phyloP scores from a whole-genome alignment of 2,329 filamentous ascomycete species.

The Hymenoscyphus salicellus region DNA sequence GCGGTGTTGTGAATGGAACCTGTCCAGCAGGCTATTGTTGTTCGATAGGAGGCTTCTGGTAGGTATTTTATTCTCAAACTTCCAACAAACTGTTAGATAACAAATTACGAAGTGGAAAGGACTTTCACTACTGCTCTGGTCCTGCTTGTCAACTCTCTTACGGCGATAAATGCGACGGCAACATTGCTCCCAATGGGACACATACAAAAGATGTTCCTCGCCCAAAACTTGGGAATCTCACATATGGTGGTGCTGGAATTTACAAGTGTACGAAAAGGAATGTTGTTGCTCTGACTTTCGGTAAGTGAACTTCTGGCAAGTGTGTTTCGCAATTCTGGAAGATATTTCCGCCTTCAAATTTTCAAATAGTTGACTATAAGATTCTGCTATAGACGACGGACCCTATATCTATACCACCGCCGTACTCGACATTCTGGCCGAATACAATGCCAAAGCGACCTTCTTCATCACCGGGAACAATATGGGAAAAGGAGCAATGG shows the following conservation, averaged over 20 bases:
- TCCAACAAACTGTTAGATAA: neutral
- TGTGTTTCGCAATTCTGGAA: neutral
- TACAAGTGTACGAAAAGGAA: neutral
- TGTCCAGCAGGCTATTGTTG: neutral
- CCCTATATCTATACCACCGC: constrained; percentile 64
- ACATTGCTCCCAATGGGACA: constrained; percentile 48
- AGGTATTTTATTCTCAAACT: neutral
- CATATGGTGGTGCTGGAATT: constrained; percentile 44
- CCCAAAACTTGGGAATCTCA: constrained; percentile 49
- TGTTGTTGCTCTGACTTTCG: neutral
- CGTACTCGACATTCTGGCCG: constrained; percentile 37
- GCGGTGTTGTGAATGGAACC: neutral
- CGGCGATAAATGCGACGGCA: constrained; percentile 57
- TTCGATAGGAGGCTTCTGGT: neutral
- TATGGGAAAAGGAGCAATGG: constrained; percentile 52
- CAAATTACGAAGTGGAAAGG: neutral
- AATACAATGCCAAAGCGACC: constrained; percentile 60
- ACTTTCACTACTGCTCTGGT: neutral
- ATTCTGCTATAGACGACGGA: constrained; percentile 64
- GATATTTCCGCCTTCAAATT: no score
- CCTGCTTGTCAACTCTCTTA: constrained; percentile 42
- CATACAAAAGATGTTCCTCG: constrained; percentile 49
- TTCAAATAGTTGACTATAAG: constrained; percentile 42
- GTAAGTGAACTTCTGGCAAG: neutral
- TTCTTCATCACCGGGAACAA: constrained; percentile 51